Evolutionary conservation across 2,329 filamentous ascomycete species (phyloP), one percentile per base, ranked within the genome.

Genomic region (Juglanconis oblonga): DNA sequence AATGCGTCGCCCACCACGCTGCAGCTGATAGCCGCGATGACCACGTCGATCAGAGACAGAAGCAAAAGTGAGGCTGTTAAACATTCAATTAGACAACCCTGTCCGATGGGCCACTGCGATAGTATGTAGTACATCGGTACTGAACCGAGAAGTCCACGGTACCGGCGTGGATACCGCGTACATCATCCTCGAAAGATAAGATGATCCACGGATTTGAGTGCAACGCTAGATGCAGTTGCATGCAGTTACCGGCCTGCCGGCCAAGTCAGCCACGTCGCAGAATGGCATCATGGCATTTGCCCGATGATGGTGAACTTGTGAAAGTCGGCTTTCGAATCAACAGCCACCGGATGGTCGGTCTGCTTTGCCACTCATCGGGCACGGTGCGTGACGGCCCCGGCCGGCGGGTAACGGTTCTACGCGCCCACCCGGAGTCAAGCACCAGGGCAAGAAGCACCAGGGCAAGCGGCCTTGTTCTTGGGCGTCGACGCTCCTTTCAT

Each of bases 11-110:
- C 24, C 24, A 49, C 17, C 8, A 8, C 11, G 35, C 35, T 36
- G 38, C n/a, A 48, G 53, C 44, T 60, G 42, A 29, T 14, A 29
- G 49, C 35, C 31, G 49, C 52, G 42, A 61, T 61, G 58, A 57
- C 49, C 42, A 61, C n/a, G 42, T 38, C 47, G 58, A 49, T 57
- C 58, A 58, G 57, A 62, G 57, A 55, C 56, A 44, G 32, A 29
- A 44, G 45, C 33, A 61, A 55, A 57, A 61, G 54, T 61, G 54
- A 61, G 58, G 58, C 53, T 51, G 58, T 57, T 53, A n/a, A 56
- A 33, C 29, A 14, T 52, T 38, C n/a, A 36, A 52, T 47, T 17
- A 8, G 5, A 52, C 32, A 47, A 32, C 36, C 44, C 31, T 51
- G 33, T 38, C 36, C 29, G 6, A 36, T 33, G 57, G 32, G 35